A percentile compares a stretch with the other conserved stretches of the same genome.
phyloP scores from a whole-genome alignment of 768 basidiomycete genomes.

The Baorangia bicolor region DNA sequence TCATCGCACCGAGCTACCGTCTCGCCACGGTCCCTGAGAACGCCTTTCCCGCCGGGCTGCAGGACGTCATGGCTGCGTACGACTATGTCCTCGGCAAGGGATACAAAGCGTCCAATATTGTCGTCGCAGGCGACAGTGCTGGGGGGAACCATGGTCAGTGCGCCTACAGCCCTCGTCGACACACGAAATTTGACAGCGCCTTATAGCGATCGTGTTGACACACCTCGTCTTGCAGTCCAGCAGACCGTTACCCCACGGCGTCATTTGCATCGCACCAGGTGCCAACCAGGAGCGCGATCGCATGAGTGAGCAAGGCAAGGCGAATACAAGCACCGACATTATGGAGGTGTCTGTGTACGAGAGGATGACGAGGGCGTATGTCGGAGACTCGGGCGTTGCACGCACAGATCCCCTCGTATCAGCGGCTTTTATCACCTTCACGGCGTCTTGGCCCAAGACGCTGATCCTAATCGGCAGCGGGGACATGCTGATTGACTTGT shows the following conservation, averaged over 20 bases:
- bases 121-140: constrained; percentile 26
- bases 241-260: constrained; percentile 47
- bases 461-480: constrained; percentile 19
- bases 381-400: constrained; percentile 9
- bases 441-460: constrained; percentile 21
- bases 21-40: constrained; percentile 26
- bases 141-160: constrained; percentile 26
- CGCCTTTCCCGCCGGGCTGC: constrained; percentile 15
- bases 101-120: constrained; percentile 20
- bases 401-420: constrained; percentile 20
- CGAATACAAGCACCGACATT: neutral
- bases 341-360: neutral
- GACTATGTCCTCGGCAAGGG: constrained; percentile 26
- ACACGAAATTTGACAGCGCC: neutral
- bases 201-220: constrained; percentile 21
- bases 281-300: neutral
- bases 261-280: constrained; percentile 55
- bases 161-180: too few relatives aligned
- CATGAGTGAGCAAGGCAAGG: constrained; percentile 1
- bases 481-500: constrained; percentile 13
- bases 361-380: neutral
- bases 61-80: constrained; percentile 20
- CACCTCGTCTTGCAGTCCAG: constrained; percentile 50
- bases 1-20: constrained; percentile 25
- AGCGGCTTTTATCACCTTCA: constrained; percentile 12